Evolutionary conservation across 805 yeast genomes (phyloP).

Genomic region (Yamadazyma kitorensis): DNA sequence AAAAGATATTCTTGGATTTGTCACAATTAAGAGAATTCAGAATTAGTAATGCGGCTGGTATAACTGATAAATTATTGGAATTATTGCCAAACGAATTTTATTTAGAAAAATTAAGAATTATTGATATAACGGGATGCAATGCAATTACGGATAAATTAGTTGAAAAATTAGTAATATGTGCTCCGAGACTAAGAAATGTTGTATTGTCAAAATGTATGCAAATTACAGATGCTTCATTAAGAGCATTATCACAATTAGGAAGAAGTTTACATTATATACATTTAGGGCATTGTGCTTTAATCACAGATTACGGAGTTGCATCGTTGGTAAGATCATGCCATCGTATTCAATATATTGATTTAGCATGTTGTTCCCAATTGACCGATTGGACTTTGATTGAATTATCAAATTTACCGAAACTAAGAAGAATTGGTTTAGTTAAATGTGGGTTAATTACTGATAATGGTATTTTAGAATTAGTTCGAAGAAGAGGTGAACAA

Average conservation of each 20-base stretch:
- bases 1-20: constrained; percentile 54
- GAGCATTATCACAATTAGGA: constrained; percentile 70
- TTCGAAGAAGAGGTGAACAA: constrained; percentile 63
- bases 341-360: constrained; percentile 85
- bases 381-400: constrained; percentile 81
- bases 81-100: constrained; percentile 45
- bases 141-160: constrained; percentile 79
- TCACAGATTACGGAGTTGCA: constrained; percentile 86
- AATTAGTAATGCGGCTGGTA: constrained; percentile 65
- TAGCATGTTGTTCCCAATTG: constrained; percentile 89
- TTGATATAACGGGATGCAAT: constrained; percentile 83
- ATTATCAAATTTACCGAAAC: constrained; percentile 69
- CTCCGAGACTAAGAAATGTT: constrained; percentile 85
- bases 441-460: constrained; percentile 88
- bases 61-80: constrained; percentile 66
- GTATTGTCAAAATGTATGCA: constrained; percentile 85
- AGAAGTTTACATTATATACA: constrained; percentile 84
- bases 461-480: constrained; percentile 70
- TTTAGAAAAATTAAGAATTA: constrained; percentile 68
- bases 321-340: constrained; percentile 73
- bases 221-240: constrained; percentile 77
- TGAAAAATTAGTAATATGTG: constrained; percentile 64
- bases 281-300: constrained; percentile 87
- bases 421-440: constrained; percentile 89
- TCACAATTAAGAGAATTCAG: constrained; percentile 82